These are phyloP conservation scores for Russula ochroleuca DNA, from an alignment of 768 basidiomycete genomes.

Conservation along the genomic window DNA sequence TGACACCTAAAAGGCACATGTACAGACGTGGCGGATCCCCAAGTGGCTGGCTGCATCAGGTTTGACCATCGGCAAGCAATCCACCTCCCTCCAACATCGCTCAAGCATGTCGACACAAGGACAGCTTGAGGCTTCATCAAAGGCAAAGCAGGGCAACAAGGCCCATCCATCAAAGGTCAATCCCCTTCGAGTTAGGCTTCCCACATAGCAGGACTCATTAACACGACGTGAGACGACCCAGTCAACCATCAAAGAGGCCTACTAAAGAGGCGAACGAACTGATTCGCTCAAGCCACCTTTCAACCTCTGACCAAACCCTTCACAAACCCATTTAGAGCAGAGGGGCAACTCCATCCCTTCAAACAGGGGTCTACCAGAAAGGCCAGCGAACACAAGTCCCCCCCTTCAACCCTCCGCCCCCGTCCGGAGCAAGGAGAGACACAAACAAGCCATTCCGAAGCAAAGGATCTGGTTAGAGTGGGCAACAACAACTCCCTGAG, in stretches of 20 bases:
- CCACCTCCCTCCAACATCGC: constrained; percentile 34
- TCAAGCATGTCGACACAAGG: constrained; percentile 26
- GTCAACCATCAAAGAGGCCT: constrained; percentile 14
- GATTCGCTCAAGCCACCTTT: constrained; percentile 1
- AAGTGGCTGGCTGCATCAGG: constrained; percentile 35
- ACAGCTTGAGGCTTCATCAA: constrained; percentile 27
- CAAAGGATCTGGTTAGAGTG: too few species aligned
- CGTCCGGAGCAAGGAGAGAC: background rate
- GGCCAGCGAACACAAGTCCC: too few species aligned
- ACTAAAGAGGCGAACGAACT: constrained; percentile 10
- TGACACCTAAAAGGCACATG: background rate
- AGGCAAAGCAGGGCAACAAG: constrained; percentile 17
- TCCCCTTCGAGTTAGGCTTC: constrained; percentile 28
- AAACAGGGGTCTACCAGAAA: too few species aligned
- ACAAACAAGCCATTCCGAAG: background rate
- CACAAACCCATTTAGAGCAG: too few species aligned
- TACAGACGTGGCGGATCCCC: constrained; percentile 31
- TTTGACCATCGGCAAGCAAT: constrained; percentile 39
- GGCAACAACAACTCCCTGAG: too few species aligned
- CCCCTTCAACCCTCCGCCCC: too few species aligned
- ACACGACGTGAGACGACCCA: constrained; percentile 10
- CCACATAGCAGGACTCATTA: constrained; percentile 8
- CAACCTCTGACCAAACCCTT: too few species aligned
- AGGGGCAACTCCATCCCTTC: too few species aligned
- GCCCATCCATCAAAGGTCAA: constrained; percentile 19